phyloP scores from a whole-genome alignment of 768 basidiomycete species.

The Inosperma sp. region DNA sequence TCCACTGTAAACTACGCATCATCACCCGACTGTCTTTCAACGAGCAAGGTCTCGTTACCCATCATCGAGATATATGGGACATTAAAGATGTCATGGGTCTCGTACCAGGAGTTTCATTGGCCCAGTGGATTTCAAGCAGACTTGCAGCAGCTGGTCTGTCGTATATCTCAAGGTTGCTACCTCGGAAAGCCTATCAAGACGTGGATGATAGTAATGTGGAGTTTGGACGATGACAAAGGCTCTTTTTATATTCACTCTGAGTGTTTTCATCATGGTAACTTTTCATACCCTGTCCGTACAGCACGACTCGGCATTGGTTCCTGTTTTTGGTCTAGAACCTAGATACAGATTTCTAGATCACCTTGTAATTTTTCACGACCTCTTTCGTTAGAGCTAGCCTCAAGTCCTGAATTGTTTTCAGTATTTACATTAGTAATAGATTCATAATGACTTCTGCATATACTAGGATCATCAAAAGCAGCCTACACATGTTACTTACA shows the following conservation, averaged over 20 bases:
- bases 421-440: too few relatives aligned
- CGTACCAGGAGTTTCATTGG: conserved; percentile 61
- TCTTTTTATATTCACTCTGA: too few relatives aligned
- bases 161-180: conserved; percentile 36
- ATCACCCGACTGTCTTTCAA: conserved; percentile 74
- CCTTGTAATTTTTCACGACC: too few relatives aligned
- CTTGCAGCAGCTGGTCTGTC: conserved; percentile 55
- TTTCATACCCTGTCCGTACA: neutral
- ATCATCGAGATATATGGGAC: conserved; percentile 81
- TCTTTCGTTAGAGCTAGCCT: too few relatives aligned
- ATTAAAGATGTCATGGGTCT: conserved; percentile 72
- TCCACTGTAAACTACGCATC: conserved; percentile 70
- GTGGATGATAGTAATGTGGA: conserved; percentile 21
- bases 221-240: conserved; percentile 17
- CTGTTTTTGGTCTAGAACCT: too few relatives aligned
- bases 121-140: conserved; percentile 66
- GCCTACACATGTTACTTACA: too few relatives aligned
- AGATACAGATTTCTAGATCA: too few relatives aligned
- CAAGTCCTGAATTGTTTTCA: too few relatives aligned
- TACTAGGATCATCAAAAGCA: too few relatives aligned
- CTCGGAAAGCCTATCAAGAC: conserved; percentile 13
- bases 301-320: neutral
- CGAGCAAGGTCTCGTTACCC: conserved; percentile 74
- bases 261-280: neutral
- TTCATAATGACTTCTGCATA: too few relatives aligned